Evolutionary conservation across 441 rosid genomes (phyloP), one percentile per base, ranked within the genome.

Genomic region (Gossypium davidsonii): DNA sequence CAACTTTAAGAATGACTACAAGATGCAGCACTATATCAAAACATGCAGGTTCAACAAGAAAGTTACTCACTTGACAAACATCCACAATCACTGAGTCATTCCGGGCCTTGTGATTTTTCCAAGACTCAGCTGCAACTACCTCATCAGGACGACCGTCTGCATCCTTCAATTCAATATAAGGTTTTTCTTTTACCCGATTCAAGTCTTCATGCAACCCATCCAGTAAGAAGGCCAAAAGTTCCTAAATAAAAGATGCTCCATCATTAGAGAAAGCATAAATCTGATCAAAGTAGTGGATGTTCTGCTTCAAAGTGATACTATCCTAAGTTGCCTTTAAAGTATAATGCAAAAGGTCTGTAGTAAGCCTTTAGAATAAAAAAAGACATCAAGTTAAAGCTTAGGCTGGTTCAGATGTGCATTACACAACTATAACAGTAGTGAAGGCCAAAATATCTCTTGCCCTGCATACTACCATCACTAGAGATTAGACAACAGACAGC

Each of bases 151-250:
- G 89, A 67, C 86, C 77, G 76, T 80, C 83, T 21, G 89, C 81
- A 76, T 85, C 89, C 77, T 84, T 89, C 71, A 78, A 83, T 80
- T 89, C 91, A 71, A 87, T 81, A 63, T 89, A 89, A 80, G 91
- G 89, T 78, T 89, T 89, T 74, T 25, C 71, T 68, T 84, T 87
- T 46, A 89, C 93, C 67, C 88, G 88, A 79, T 89, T 89, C 79
- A 89, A 81, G 76, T 89, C 91, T 85, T 89, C 93, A 73, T 89
- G 93, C 63, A 89, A 79, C 73, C 93, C 93, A 85, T 89, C 93
- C 82, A 89, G 77, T 58, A 89, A 76, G 75, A 89, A 89, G 51
- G 89, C 88, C 76, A 89, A 83, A 81, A 89, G 87, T 87, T 89
- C 93, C 91, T 89, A 76, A 0, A 68, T 57, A 68, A 53, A 56